Evolutionary conservation across 495 filamentous ascomycete genomes (phyloP).

Genomic region (Lasiosphaeria miniovina): DNA sequence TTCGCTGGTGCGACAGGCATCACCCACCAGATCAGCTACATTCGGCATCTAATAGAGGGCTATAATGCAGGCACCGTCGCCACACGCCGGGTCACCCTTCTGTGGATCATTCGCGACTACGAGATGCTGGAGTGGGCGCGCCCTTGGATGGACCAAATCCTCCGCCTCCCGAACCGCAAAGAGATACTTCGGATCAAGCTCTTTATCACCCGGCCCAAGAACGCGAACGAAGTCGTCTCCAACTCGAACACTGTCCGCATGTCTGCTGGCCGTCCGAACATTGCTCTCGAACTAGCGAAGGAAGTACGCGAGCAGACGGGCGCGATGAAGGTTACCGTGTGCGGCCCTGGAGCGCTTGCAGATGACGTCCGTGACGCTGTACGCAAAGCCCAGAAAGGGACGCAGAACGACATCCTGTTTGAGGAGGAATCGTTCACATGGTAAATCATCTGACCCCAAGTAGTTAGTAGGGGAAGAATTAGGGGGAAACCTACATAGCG

Average conservation of each 20-base stretch:
- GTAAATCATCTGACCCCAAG: constrained; percentile 40
- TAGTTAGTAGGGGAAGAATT: neutral
- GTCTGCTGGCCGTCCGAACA: constrained; percentile 81
- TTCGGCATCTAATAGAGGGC: constrained; percentile 73
- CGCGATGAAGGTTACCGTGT: constrained; percentile 87
- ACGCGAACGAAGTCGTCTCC: constrained; percentile 66
- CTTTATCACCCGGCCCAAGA: constrained; percentile 80
- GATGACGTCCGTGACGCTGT: constrained; percentile 80
- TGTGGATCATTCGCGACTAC: constrained; percentile 87
- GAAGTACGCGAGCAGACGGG: constrained; percentile 76
- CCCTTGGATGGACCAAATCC: constrained; percentile 86
- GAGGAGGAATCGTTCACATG: constrained; percentile 88
- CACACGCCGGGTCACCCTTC: constrained; percentile 72
- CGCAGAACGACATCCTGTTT: constrained; percentile 66
- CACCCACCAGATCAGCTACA: constrained; percentile 88
- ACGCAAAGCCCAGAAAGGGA: constrained; percentile 56
- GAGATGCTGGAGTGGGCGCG: constrained; percentile 90
- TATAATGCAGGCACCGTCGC: constrained; percentile 72
- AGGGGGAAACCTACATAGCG: neutral
- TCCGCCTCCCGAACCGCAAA: constrained; percentile 71
- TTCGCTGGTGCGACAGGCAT: constrained; percentile 93
- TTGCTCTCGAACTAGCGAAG: constrained; percentile 69
- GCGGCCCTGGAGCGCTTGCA: constrained; percentile 76
- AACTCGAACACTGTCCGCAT: constrained; percentile 78
- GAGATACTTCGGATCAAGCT: constrained; percentile 80